Base-by-base conservation (phyloP, 2,329 filamentous ascomycete species). In the Endoconidiophora laricicola region DNA sequence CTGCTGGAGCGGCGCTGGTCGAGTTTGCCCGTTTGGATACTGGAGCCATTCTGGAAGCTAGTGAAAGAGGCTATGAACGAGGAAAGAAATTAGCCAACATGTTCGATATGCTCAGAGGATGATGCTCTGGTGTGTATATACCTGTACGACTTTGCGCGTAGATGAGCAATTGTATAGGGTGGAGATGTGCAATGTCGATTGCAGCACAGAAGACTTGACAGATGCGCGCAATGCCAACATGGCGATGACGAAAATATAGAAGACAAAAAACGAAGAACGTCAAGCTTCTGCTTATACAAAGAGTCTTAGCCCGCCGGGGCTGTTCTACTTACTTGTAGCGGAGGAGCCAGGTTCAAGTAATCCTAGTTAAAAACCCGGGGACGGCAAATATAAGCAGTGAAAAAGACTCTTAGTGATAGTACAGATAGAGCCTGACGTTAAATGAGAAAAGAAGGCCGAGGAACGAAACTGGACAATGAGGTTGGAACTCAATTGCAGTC, bases 1-100 rank as follows among this genome's bases (percentile, higher is more conserved):
- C 84, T 85, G 37, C 14, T 36, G 51, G 55, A 16, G 47, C 23
- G 33, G n/a, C 49, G 29, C 18, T 29, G 23, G 38, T 41, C 12
- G 52, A 53, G 39, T 41, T 50, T 44, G 47, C 36, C 40, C 43
- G 57, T 60, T 46, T 62, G 55, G 44, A 38, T 20, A 48, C 48
- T 9, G 52, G 52, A 9, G 52, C 44, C 52, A 53, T 53, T 39
- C 43, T 50, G 6, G 47, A 24, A 44, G 44, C 39, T 18, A 43
- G 20, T 6, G 52, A 41, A 36, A 47, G 29, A 20, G 49, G 45
- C 50, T 41, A 18, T 20, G 22, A 14, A 36, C 7, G 23, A 9
- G 20, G 37, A 16, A 9, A 10, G 14, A 6, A 23, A 36, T 48
- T 47, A 49, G 44, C 24, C 23, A 29, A 9, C n/a, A 37, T 9